phyloP scores from a whole-genome alignment of 2,329 filamentous ascomycete species.

The Triangularia setosa region DNA sequence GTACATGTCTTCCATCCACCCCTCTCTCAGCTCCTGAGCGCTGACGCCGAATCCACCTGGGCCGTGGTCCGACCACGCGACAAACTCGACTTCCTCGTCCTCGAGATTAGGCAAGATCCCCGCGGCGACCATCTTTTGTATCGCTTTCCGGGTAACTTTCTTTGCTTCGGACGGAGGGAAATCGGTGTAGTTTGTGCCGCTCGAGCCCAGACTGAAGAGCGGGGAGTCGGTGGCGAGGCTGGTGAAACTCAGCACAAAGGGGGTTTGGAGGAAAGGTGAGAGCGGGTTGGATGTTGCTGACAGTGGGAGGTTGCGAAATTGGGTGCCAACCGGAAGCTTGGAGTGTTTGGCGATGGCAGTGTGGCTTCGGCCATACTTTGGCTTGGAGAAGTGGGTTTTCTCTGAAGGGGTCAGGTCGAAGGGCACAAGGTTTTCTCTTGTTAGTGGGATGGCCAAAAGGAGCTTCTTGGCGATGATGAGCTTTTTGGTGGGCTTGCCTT shows the following conservation, averaged over 20 bases:
- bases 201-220: background rate
- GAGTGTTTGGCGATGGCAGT: conserved; percentile 21
- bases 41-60: conserved; percentile 17
- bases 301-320: conserved; percentile 6
- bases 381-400: conserved; percentile 9
- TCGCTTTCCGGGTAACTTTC: background rate
- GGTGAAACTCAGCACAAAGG: conserved; percentile 17
- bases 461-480: conserved; percentile 32
- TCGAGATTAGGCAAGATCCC: conserved; percentile 15
- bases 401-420: conserved; percentile 30
- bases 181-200: background rate
- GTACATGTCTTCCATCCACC: conserved; percentile 24
- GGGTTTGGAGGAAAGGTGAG: conserved; percentile 15
- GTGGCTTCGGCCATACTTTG: conserved; percentile 20
- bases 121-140: conserved; percentile 20
- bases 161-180: conserved; percentile 2
- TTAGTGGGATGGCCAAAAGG: conserved; percentile 35
- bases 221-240: conserved; percentile 1
- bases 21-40: conserved; percentile 18
- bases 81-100: conserved; percentile 7
- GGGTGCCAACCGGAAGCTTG: conserved; percentile 16
- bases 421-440: conserved; percentile 27
- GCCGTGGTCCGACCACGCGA: conserved; percentile 15
- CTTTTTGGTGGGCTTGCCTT: conserved; percentile 10
- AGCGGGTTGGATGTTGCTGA: conserved; percentile 4